These are phyloP conservation scores for Reutealis trisperma DNA, from an alignment of 345 rosid species.

Conservation along the genomic window DNA sequence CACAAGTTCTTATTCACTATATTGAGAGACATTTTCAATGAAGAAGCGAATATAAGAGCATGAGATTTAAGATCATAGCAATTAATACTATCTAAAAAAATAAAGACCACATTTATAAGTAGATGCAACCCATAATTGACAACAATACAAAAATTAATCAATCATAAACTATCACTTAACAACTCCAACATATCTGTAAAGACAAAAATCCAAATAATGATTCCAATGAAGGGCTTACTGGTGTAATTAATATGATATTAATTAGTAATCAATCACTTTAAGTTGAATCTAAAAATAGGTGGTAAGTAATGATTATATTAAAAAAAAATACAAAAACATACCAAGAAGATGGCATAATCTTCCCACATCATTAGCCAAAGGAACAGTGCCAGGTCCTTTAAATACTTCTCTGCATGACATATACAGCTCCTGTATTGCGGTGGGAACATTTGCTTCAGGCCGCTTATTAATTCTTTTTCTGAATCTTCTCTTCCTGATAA, in stretches of 20 bases:
- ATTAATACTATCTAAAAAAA: neutral
- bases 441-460: constrained; percentile 10
- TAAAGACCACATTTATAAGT: neutral
- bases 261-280: neutral
- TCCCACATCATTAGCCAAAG: constrained; percentile 44
- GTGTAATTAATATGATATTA: neutral
- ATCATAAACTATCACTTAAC: neutral
- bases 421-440: constrained; percentile 49
- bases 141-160: neutral
- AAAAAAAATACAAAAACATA: constrained; percentile 14
- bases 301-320: neutral
- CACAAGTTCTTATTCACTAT: neutral
- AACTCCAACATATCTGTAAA: neutral
- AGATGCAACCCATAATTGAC: neutral
- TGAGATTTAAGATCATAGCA: neutral
- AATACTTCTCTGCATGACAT: constrained; percentile 48
- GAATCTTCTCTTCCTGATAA: constrained; percentile 36
- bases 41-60: neutral
- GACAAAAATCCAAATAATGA: neutral
- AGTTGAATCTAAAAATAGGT: neutral
- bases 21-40: neutral
- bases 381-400: constrained; percentile 58
- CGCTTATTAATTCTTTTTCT: constrained; percentile 8
- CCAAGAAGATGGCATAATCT: constrained; percentile 51
- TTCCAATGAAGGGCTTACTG: neutral